A percentile compares a stretch with the other conserved stretches of the same genome.
phyloP scores from a whole-genome alignment of 2,329 filamentous ascomycete species.

The Zymoseptoria passerinii region DNA sequence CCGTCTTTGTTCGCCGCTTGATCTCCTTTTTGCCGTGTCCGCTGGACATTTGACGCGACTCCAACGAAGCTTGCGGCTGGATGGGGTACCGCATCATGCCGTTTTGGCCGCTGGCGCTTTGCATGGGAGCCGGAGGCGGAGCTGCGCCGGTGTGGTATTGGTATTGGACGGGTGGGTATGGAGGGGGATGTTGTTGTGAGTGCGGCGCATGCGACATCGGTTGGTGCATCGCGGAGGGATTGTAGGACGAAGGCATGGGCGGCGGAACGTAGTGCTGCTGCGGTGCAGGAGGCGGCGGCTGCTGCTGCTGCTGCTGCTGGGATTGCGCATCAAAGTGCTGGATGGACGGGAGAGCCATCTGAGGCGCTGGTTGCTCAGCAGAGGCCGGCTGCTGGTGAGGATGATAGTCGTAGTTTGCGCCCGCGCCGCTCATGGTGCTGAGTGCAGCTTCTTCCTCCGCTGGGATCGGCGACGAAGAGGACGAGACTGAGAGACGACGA shows the following conservation, averaged over 20 bases:
- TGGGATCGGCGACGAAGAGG: neutral
- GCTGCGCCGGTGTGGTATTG: conserved; percentile 19
- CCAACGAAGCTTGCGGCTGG: conserved; percentile 39
- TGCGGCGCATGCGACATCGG: conserved; percentile 1
- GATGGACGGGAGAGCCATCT: conserved; percentile 19
- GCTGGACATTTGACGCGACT: conserved; percentile 47
- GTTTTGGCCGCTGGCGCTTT: conserved; percentile 15
- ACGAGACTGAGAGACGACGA: neutral
- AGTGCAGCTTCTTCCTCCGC: neutral
- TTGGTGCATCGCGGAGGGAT: conserved; percentile 11
- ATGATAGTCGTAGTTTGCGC: neutral
- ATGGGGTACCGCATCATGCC: conserved; percentile 47
- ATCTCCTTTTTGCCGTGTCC: conserved; percentile 64
- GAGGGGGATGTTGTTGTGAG: conserved; percentile 15
- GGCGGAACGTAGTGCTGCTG: conserved; percentile 16
- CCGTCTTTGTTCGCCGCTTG: conserved; percentile 55
- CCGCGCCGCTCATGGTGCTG: neutral
- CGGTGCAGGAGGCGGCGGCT: conserved; percentile 2
- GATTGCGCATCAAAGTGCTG: conserved; percentile 17
- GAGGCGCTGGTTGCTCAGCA: conserved; percentile 1
- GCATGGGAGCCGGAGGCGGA: conserved; percentile 15
- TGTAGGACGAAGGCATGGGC: conserved; percentile 6
- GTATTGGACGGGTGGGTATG: conserved; percentile 19
- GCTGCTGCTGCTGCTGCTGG: conserved; percentile 14
- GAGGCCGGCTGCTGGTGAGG: neutral